phyloP scores from a whole-genome alignment of 2,329 filamentous ascomycete genomes.

The Penicillium capsulatum region DNA sequence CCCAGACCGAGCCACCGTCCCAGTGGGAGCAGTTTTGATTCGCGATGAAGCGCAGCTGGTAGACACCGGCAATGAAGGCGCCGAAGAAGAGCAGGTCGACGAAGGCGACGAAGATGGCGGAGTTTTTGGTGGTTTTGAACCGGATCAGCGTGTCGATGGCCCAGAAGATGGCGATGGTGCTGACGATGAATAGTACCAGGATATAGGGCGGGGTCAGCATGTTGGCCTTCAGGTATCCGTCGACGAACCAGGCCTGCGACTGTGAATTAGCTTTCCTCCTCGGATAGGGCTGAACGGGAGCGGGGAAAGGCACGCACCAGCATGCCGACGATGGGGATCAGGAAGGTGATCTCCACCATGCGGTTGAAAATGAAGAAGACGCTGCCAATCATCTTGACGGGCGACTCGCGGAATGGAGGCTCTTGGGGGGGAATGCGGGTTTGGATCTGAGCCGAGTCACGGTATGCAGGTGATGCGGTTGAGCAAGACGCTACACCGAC shows the following conservation, averaged over 20 bases:
- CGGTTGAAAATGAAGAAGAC: constrained; percentile 61
- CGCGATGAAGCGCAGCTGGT: constrained; percentile 54
- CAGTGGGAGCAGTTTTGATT: constrained; percentile 65
- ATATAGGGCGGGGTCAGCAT: constrained; percentile 57
- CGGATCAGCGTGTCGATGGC: constrained; percentile 57
- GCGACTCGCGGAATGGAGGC: constrained; percentile 2
- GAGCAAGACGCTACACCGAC: constrained; percentile 6
- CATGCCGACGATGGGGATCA: constrained; percentile 62
- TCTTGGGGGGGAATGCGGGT: no score
- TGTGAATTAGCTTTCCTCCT: not conserved
- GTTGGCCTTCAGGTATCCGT: constrained; percentile 55
- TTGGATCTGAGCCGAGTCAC: no score
- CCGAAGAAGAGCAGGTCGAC: constrained; percentile 60
- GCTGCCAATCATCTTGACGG: constrained; percentile 48
- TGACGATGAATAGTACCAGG: constrained; percentile 62
- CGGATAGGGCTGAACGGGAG: not conserved
- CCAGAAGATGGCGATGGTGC: constrained; percentile 59
- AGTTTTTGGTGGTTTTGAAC: constrained; percentile 56
- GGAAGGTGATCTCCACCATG: constrained; percentile 57
- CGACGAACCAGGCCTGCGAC: constrained; percentile 55
- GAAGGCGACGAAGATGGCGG: constrained; percentile 56
- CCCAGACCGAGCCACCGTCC: constrained; percentile 49
- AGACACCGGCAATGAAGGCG: constrained; percentile 59
- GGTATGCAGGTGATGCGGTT: not conserved
- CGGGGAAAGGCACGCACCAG: constrained; percentile 42